phyloP scores from a whole-genome alignment of 106 monocot species.

The Phalaenopsis equestris region DNA sequence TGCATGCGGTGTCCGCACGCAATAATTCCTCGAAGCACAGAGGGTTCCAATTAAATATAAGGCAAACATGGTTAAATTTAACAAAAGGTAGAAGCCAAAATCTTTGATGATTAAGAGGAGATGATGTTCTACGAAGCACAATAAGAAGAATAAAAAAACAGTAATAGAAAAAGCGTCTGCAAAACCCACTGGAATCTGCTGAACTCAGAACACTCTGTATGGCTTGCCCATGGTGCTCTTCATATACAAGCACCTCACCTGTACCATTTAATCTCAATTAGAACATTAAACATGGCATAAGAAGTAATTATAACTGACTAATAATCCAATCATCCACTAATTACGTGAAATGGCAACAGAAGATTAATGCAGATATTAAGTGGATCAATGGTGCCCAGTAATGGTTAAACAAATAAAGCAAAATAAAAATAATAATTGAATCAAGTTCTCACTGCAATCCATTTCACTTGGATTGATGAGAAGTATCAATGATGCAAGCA shows the following conservation, averaged over 20 bases:
- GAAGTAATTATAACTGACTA: background rate
- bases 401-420: too few species aligned
- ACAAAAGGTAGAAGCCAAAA: background rate
- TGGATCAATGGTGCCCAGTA: background rate
- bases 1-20: too few species aligned
- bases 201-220: conserved; percentile 14
- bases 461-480: too few species aligned
- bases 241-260: conserved; percentile 40
- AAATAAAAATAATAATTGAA: too few species aligned
- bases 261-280: background rate
- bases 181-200: conserved; percentile 3
- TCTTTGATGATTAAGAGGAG: background rate
- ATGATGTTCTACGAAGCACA: background rate
- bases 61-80: too few species aligned
- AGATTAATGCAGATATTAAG: too few species aligned
- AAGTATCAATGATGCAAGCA: too few species aligned
- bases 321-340: background rate
- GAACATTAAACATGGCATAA: background rate
- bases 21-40: too few species aligned
- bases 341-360: background rate
- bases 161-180: background rate
- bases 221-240: conserved; percentile 45
- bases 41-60: too few species aligned
- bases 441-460: too few species aligned
- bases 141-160: background rate